Evolutionary conservation across 2,329 filamentous ascomycete species (phyloP).

Genomic region (Xylaria sp.): DNA sequence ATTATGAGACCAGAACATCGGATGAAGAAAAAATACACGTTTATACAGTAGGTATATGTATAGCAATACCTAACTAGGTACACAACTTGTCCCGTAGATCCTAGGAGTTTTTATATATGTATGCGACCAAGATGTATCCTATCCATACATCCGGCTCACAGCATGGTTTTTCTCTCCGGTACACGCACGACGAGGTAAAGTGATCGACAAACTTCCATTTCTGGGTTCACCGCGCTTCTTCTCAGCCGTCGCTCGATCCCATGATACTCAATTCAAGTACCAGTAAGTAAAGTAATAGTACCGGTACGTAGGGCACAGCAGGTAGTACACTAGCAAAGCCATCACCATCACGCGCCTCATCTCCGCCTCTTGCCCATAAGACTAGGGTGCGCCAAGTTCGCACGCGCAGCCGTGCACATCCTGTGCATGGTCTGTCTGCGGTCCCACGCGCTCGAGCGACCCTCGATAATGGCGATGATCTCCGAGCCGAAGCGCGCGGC

Average conservation of each 20-base stretch:
- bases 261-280: too few species aligned
- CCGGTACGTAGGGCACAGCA: too few species aligned
- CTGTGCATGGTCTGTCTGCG: slow-evolving; percentile 73
- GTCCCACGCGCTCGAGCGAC: slow-evolving; percentile 78
- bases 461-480: slow-evolving; percentile 81
- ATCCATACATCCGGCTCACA: background rate
- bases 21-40: slow-evolving; percentile 8
- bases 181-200: background rate
- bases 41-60: slow-evolving; percentile 14
- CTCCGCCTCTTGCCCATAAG: slow-evolving; percentile 31
- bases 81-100: background rate
- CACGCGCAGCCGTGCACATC: slow-evolving; percentile 68
- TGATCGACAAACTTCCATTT: too few species aligned
- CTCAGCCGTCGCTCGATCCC: background rate
- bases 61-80: background rate
- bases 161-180: background rate
- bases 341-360: background rate
- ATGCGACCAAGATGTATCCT: background rate
- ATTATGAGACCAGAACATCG: background rate
- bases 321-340: background rate
- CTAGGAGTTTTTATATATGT: background rate
- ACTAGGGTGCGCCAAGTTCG: slow-evolving; percentile 54
- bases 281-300: too few species aligned
- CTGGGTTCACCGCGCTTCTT: background rate
- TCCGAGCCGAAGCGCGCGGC: slow-evolving; percentile 78